Evolutionary conservation across 371 early-diverging fungal genomes (phyloP), one percentile per base, ranked within the genome.

Genomic region (Coemansia sp.): DNA sequence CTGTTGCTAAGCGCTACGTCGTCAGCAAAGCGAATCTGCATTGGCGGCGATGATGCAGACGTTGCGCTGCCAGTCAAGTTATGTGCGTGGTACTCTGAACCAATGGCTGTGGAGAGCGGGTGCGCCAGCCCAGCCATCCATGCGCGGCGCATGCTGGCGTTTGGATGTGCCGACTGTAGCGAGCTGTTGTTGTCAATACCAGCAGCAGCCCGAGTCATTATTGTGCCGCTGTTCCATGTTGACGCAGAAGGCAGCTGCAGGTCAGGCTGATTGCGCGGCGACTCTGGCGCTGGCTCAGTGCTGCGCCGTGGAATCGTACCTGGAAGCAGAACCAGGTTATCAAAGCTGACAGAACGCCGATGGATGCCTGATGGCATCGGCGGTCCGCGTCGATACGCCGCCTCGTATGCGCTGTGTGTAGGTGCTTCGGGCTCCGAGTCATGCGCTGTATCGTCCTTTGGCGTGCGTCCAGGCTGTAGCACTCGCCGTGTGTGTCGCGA

Each of bases 321-420:
- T 1, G 75, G 72, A 11, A 75, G 39, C 8, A 68, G 37, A 6
- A 58, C 50, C 52, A 75, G 54, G 39, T 75, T 75, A 57, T 72
- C 77, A 20, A 75, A 75, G 73, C 77, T 75, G 26, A 71, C 44
- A 16, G 77, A 75, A n/a, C 77, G 72, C 39, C 72, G 61, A 52
- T 75, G 77, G 21, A 75, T 72, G 9, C 72, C 77, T 25, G 77
- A 75, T 11, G 77, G 77, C 58, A 51, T 51, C 8, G 77, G 77
- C 50, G 77, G 72, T 6, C 75, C 68, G 21, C 64, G 75, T 54
- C 58, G 28, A 40, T 64, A 61, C 5, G 53, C 42, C 12, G 48
- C 52, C 1, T 33, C 30, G 23, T 40, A 28, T 33, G 9, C 33
- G 9, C 33, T 33, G 33, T 9, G 33, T 33, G 33, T 30, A 7